Base-by-base conservation (phyloP, 2,329 filamentous ascomycete genomes). In the Cercospora sp. region DNA sequence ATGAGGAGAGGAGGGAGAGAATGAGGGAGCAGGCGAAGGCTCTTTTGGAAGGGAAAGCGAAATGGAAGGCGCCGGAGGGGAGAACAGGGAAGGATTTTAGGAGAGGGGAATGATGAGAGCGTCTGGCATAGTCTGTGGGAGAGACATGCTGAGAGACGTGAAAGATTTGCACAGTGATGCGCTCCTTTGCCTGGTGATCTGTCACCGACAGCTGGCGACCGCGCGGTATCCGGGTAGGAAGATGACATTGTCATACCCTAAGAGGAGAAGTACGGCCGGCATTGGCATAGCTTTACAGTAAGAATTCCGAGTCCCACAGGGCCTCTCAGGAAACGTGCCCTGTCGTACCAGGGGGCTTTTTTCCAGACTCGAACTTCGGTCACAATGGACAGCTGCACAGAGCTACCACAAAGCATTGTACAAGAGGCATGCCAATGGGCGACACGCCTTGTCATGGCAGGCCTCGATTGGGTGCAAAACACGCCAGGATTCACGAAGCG, bases 1-100 rank as follows among this genome's bases (percentile, higher is more conserved):
- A 70, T 30, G 79, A 84, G 70, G 80, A 77, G 57, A 69, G 73
- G 63, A 75, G 85, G 74, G 79, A 79, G 71, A 78, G 78, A 26
- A 83, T 88, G 74, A 84, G 83, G 69, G 79, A 85, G 77, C 86
- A 91, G 80, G 91, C 91, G 18, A 83, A 86, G 80, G 82, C 84
- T 74, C 76, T 93, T 74, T 78, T 91, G 71, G 80, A 83, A 60
- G 88, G 89, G 20, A 84, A 87, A 78, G 82, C 85, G 74, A 82
- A 82, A 70, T 93, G 91, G 91, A 69, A 61, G 48, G 51, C 63
- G 40, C 48, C 60, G 3, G 60, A 60, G 26, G 48, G 45, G n/a
- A 45, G 13, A 20, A 53, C 23, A 8, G 48, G 40, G 18, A 65
- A 16, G 18, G 60, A 55, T 30, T 65, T 59, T 20, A 20, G 45